Percentiles rank a stretch among this genome's conserved stretches.
phyloP scores from a whole-genome alignment of 306 rosid genomes.

The Quercus agrifolia region DNA sequence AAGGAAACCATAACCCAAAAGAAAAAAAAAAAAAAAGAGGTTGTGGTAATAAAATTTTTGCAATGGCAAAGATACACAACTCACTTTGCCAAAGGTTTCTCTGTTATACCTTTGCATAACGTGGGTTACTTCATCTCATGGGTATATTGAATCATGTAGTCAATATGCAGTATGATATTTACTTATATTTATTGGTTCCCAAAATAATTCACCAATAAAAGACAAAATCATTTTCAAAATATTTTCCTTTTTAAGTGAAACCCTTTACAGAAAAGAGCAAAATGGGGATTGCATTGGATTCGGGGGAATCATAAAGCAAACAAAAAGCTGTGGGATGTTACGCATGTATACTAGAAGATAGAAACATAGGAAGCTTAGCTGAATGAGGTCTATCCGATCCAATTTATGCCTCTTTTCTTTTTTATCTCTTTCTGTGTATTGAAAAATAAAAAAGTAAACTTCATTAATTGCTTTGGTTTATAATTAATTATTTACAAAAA shows the following conservation, averaged over 20 bases:
- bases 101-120: too few relatives aligned
- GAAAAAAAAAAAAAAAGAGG: too few relatives aligned
- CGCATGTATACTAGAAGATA: neutral
- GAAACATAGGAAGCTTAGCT: slow-evolving; percentile 20
- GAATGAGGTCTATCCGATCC: neutral
- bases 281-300: slow-evolving; percentile 22
- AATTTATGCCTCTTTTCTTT: neutral
- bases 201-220: slow-evolving; percentile 23
- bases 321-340: slow-evolving; percentile 19
- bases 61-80: too few relatives aligned
- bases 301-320: slow-evolving; percentile 14
- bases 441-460: neutral
- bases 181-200: slow-evolving; percentile 1
- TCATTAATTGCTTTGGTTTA: slow-evolving; percentile 1
- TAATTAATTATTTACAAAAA: slow-evolving; percentile 5
- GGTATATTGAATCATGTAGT: too few relatives aligned
- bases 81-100: too few relatives aligned
- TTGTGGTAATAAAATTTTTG: too few relatives aligned
- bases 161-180: neutral
- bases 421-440: neutral
- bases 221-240: slow-evolving; percentile 13
- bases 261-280: slow-evolving; percentile 23
- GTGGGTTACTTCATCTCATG: too few relatives aligned
- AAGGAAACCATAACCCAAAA: too few relatives aligned
- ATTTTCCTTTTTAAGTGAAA: slow-evolving; percentile 19